Evolutionary conservation across 179 eudicot genomes (phyloP).

Genomic region (Kewa caespitosa): DNA sequence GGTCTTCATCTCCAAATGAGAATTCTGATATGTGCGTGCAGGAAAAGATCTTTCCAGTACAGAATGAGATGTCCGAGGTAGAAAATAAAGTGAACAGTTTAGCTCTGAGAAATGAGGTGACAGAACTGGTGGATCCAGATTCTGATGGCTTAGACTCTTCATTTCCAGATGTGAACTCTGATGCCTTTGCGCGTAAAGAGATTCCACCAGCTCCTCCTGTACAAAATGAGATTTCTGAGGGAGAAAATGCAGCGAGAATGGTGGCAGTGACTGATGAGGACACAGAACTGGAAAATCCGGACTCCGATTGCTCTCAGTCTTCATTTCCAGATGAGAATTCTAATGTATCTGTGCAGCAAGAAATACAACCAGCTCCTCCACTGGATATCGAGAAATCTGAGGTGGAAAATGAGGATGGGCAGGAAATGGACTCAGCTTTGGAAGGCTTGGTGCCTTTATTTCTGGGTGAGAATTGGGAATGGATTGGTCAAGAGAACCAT

Average conservation of each 20-base stretch:
- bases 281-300: background rate
- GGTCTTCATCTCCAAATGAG: slow-evolving; percentile 30
- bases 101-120: background rate
- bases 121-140: background rate
- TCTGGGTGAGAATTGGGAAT: slow-evolving; percentile 32
- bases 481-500: slow-evolving; percentile 22
- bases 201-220: too few relatives aligned
- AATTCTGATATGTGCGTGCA: slow-evolving; percentile 16
- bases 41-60: slow-evolving; percentile 9
- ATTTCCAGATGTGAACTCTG: background rate
- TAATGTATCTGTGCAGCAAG: slow-evolving; percentile 17
- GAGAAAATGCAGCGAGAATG: background rate
- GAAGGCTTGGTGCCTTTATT: slow-evolving; percentile 32
- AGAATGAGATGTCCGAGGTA: slow-evolving; percentile 1
- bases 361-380: slow-evolving; percentile 2
- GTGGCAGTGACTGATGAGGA: background rate
- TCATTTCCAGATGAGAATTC: slow-evolving; percentile 3
- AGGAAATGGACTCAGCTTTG: slow-evolving; percentile 14
- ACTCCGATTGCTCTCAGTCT: slow-evolving; percentile 1
- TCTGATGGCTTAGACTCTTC: background rate
- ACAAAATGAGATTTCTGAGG: too few relatives aligned
- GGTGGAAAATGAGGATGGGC: background rate
- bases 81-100: too few relatives aligned
- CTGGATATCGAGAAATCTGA: slow-evolving; percentile 1
- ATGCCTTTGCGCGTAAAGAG: background rate